Evolutionary conservation across 2,329 filamentous ascomycete species (phyloP).

Genomic region (Aspergillus clavatus): DNA sequence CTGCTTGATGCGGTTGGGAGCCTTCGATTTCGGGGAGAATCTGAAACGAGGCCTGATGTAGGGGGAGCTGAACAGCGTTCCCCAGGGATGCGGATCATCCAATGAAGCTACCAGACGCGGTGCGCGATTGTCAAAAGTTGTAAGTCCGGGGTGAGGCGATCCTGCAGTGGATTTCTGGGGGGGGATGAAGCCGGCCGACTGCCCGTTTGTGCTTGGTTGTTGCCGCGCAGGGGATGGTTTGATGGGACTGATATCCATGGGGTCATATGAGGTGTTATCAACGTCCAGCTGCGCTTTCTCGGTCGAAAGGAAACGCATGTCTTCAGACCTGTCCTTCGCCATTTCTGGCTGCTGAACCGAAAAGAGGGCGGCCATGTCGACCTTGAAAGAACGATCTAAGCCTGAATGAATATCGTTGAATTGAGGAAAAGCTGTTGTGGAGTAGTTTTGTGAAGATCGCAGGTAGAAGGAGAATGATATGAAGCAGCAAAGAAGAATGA

Average conservation of each 20-base stretch:
- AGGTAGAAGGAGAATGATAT: constrained; percentile 3
- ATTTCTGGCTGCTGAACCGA: constrained; percentile 5
- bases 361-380: constrained; percentile 11
- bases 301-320: constrained; percentile 8
- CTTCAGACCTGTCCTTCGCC: constrained; percentile 12
- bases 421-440: background rate
- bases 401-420: background rate
- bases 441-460: constrained; percentile 1
- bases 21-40: constrained; percentile 10
- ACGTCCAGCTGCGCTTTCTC: constrained; percentile 1
- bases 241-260: constrained; percentile 16
- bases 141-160: background rate
- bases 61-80: constrained; percentile 2
- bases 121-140: background rate
- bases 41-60: constrained; percentile 3
- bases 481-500: constrained; percentile 5
- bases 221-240: background rate
- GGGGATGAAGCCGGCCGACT: background rate
- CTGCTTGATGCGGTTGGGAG: background rate
- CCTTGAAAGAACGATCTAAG: background rate
- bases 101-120: background rate
- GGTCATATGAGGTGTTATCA: constrained; percentile 6
- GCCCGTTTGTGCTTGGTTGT: too few species aligned
- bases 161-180: background rate
- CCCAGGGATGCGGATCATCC: background rate